Conservation (phyloP, 1,284 basidiomycete genomes). For the Apiotrichum domesticum region DNA sequence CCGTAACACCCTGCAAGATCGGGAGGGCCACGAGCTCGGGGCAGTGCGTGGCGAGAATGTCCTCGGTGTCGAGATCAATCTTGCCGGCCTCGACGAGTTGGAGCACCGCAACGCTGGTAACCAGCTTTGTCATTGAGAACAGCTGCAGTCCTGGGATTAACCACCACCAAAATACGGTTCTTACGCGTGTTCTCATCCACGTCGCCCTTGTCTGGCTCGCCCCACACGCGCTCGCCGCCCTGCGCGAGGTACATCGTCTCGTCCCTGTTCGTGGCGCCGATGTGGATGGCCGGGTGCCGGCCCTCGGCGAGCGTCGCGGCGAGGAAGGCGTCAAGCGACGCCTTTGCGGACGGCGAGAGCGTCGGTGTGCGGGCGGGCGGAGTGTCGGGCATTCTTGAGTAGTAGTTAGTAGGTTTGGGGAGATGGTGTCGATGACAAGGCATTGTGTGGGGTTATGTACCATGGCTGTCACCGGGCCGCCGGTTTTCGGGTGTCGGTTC, state of each 20-base stretch:
- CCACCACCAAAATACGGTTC: no score
- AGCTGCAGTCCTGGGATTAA: slow-evolving; percentile 22
- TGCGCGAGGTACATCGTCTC: slow-evolving; percentile 29
- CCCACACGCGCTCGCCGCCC: slow-evolving; percentile 28
- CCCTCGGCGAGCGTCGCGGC: slow-evolving; percentile 12
- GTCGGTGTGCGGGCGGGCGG: background rate
- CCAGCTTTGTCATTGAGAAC: slow-evolving; percentile 37
- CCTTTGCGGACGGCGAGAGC: slow-evolving; percentile 11
- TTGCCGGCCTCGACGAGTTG: slow-evolving; percentile 23
- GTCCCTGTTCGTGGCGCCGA: slow-evolving; percentile 31
- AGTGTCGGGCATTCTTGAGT: background rate
- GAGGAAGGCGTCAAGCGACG: slow-evolving; percentile 22
- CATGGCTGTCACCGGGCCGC: no score
- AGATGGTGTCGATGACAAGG: no score
- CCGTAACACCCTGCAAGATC: slow-evolving; percentile 8
- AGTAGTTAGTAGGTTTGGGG: no score
- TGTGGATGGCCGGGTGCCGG: slow-evolving; percentile 26
- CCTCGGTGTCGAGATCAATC: slow-evolving; percentile 8
- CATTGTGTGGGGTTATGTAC: no score
- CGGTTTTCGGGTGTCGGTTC: no score
- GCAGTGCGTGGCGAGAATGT: background rate
- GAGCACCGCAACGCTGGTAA: slow-evolving; percentile 26
- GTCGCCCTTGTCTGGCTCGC: slow-evolving; percentile 23
- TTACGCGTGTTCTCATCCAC: slow-evolving; percentile 33
- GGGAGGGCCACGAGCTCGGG: slow-evolving; percentile 16